Evolutionary conservation across 2,329 filamentous ascomycete species (phyloP).

Genomic region (Diaporthe sp.): DNA sequence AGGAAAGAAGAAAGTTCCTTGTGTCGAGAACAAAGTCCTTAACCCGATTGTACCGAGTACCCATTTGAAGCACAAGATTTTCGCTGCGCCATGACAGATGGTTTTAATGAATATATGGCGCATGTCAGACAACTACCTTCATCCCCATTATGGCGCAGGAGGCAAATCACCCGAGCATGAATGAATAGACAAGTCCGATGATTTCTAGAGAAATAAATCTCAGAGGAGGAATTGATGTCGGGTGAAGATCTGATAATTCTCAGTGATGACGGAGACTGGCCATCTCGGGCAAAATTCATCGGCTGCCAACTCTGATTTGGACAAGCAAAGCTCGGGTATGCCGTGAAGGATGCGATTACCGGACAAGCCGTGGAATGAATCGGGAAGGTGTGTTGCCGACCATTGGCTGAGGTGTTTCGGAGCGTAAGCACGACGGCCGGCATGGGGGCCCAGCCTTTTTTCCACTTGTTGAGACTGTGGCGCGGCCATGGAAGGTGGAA

Average conservation of each 20-base stretch:
- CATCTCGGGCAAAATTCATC: background rate
- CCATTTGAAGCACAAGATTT: too few relatives aligned
- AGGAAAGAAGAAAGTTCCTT: too few relatives aligned
- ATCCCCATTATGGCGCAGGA: too few relatives aligned
- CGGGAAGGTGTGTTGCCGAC: background rate
- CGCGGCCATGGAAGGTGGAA: background rate
- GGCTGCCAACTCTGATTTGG: background rate
- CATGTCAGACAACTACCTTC: too few relatives aligned
- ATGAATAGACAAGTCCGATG: background rate
- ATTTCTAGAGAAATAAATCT: background rate
- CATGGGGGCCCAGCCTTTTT: background rate
- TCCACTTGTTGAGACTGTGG: background rate
- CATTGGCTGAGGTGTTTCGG: background rate
- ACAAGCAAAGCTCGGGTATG: background rate
- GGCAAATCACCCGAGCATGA: background rate
- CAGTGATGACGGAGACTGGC: too few relatives aligned
- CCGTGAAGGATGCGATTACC: background rate
- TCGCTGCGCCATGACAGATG: too few relatives aligned
- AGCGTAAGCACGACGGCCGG: background rate
- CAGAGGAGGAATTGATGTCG: too few relatives aligned
- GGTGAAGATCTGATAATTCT: background rate
- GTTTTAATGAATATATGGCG: too few relatives aligned
- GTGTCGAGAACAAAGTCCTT: too few relatives aligned
- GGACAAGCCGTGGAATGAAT: background rate
- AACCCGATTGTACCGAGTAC: accelerated